phyloP scores from a whole-genome alignment of 2,329 filamentous ascomycete species.

The Aspergillus sp. region DNA sequence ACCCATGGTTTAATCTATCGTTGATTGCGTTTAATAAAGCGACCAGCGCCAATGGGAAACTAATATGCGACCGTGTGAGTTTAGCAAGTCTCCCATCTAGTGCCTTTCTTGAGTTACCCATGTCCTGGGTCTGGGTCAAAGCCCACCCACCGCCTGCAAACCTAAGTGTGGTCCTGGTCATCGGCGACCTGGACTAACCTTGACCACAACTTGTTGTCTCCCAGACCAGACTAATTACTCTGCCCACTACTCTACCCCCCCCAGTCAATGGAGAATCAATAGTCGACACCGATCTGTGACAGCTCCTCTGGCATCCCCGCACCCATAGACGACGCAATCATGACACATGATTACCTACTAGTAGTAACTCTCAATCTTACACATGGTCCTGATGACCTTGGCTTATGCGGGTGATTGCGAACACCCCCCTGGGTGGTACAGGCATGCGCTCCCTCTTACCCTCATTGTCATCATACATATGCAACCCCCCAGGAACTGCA shows the following conservation, averaged over 20 bases:
- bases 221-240: background rate
- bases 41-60: background rate
- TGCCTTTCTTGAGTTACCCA: background rate
- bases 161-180: background rate
- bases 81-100: background rate
- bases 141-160: background rate
- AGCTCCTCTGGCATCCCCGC: slow-evolving; percentile 1
- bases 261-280: slow-evolving; percentile 4
- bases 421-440: background rate
- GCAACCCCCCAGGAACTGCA: slow-evolving; percentile 8
- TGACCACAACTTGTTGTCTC: background rate
- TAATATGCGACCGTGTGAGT: background rate
- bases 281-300: slow-evolving; percentile 10
- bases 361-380: background rate
- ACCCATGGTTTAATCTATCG: slow-evolving; percentile 4
- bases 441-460: slow-evolving; percentile 5
- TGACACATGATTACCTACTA: slow-evolving; percentile 2
- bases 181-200: background rate
- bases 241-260: too few relatives aligned
- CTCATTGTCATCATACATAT: slow-evolving; percentile 15
- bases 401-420: background rate
- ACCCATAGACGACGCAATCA: slow-evolving; percentile 1
- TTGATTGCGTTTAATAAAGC: slow-evolving; percentile 3
- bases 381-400: background rate
- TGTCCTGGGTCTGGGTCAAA: background rate